Percentiles rank a stretch among this genome's conserved stretches.
Conservation (phyloP, 2,329 filamentous ascomycete species). For the Cladosporium sp. region DNA sequence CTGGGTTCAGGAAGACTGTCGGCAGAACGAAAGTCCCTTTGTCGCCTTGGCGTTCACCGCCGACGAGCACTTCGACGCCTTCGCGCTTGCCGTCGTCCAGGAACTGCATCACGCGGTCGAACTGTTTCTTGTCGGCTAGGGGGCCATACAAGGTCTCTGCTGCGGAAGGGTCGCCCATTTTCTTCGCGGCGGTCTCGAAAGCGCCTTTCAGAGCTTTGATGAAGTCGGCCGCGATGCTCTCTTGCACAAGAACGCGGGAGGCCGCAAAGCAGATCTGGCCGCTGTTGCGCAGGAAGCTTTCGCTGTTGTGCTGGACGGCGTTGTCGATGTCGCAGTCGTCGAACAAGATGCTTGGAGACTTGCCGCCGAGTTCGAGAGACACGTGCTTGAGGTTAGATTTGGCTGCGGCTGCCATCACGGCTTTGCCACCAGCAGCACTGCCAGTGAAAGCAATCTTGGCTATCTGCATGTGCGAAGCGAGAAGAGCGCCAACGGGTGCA, state of each 20-base stretch:
- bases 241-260: constrained; percentile 55
- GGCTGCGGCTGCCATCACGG: constrained; percentile 23
- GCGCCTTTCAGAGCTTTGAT: constrained; percentile 6
- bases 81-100: constrained; percentile 24
- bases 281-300: constrained; percentile 55
- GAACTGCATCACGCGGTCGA: constrained; percentile 34
- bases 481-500: constrained; percentile 62
- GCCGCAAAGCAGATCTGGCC: constrained; percentile 59
- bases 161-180: constrained; percentile 4
- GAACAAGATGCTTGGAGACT: constrained; percentile 26
- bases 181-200: constrained; percentile 14
- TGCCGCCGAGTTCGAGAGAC: constrained; percentile 32
- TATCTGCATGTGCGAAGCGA: constrained; percentile 16
- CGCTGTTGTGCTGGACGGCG: constrained; percentile 64
- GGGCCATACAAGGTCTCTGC: constrained; percentile 3
- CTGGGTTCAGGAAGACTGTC: constrained; percentile 36
- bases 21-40: constrained; percentile 17
- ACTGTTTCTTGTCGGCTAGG: constrained; percentile 10
- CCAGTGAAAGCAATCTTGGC: constrained; percentile 26
- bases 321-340: constrained; percentile 30
- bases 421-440: constrained; percentile 26
- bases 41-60: constrained; percentile 8
- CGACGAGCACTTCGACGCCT: constrained; percentile 19
- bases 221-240: constrained; percentile 43
- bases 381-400: constrained; percentile 31